Base-by-base conservation (phyloP, 306 rosid species). In the Styphnolobium japonicum region DNA sequence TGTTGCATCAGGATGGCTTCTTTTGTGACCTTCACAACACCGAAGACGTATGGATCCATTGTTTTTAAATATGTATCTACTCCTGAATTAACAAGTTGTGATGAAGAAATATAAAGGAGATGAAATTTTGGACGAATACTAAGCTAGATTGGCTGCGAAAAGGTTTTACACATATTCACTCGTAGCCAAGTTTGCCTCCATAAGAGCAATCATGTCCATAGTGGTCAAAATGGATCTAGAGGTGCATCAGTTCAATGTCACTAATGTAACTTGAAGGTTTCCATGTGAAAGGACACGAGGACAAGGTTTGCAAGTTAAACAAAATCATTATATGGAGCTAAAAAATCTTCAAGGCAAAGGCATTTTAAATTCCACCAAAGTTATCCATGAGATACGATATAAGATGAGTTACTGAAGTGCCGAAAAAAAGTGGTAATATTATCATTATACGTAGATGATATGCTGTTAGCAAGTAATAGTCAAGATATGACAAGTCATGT, bases 11-110 rank as follows among this genome's bases (percentile, higher is more conserved):
- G 61, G 39, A 64, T 61, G 51, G 56, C 0, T 63, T 72, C 19
- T 61, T 21, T 33, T 42, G 76, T 70, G 77, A 79, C 43, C 53
- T 43, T 55, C 46, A 77, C 56, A 22, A 11, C 36, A 18, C 48
- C 21, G 6, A 31, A 33, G 61, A 43, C 7, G 27, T 4, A 7
- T 39, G 6, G 65, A 58, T 25, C 16, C 22, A 1, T 27, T 58
- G 23, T 49, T 36, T 4, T 23, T 11, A 51, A 27, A 27, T 3
- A 9, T 0, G 6, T 55, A 21, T 55, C 62, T 55, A 10, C 33
- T 21, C 33, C 1, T 55, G 33, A 3, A 6, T 55, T 8, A 10
- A 55, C 62, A 55, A 8, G 23, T 7, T 1, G 27, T 18, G 8
- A 23, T 23, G 15, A 2, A 14, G 7, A 8, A 14, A n/a, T n/a